Evolutionary conservation across 139 green algal species (phyloP), one percentile per base, ranked within the genome.

Genomic region (Chlorella sp.): DNA sequence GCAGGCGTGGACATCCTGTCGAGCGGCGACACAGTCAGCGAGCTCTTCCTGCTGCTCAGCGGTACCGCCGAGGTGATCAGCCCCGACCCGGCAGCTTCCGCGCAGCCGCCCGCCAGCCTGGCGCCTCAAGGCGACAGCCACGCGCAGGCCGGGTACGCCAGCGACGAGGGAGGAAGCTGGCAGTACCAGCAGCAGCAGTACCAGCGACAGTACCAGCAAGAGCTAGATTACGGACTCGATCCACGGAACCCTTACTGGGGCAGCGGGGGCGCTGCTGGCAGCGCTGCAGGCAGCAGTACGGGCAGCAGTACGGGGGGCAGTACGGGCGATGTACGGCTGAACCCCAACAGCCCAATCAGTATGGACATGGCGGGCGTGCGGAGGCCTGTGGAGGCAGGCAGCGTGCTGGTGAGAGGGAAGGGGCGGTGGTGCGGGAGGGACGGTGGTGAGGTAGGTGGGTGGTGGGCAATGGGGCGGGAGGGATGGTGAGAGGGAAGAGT

Each of bases 31-130:
- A 69, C 87, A 0, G 86, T 95, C 19, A 92, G 93, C 76, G 93
- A 95, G 87, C 87, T 95, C 37, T 90, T 92, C 64, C 73, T 95
- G 83, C 85, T 95, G 83, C 86, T 95, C 73, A 89, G 81, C 12
- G 93, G 93, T 19, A 61, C 79, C 28, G 79, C 85, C 21, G 88
- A 92, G 64, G 28, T 89, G 0, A 21, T 91, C 48, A 21, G 22
- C 22, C 89, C 89, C 57, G 75, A 79, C 28, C 53, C 40, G 21
- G 36, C 64, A 3, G 57, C 66, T 26, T 28, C 40, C 1, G 30
- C 42, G 14, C 61, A 91, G 89, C 86, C 88, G 24, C 37, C 90
- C 18, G 32, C 85, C 57, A 40, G 90, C 7, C 19, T 69, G 48
- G 80, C 48, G 16, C 80, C 42, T 28, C 80, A 85, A 48, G 80